phyloP scores from a whole-genome alignment of 2,329 filamentous ascomycete species.

The Sporothrix dimorphospora region DNA sequence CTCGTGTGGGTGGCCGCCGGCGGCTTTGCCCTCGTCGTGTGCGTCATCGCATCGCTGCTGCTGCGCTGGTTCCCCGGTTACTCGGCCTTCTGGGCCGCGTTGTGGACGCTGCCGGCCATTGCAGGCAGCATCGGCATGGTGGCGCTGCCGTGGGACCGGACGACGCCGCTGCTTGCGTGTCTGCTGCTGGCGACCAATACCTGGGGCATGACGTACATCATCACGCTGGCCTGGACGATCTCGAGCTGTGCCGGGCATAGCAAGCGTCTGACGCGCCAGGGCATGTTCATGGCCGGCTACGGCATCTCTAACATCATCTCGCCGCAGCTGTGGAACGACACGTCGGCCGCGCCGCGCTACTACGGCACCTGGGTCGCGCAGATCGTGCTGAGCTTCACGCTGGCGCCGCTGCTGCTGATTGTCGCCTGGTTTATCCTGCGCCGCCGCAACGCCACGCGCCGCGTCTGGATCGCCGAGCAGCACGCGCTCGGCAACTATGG shows the following conservation, averaged over 20 bases:
- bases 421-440: conserved; percentile 42
- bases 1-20: conserved; percentile 45
- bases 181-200: conserved; percentile 40
- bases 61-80: conserved; percentile 41
- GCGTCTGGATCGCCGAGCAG: conserved; percentile 38
- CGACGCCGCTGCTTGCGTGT: conserved; percentile 40
- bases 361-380: conserved; percentile 41
- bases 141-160: conserved; percentile 38
- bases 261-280: conserved; percentile 41
- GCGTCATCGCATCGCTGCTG: conserved; percentile 41
- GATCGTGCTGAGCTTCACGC: conserved; percentile 43
- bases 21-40: conserved; percentile 41
- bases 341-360: conserved; percentile 39
- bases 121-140: conserved; percentile 41
- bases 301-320: conserved; percentile 39
- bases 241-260: conserved; percentile 40
- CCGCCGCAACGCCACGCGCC: conserved; percentile 40
- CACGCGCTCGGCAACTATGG: conserved; percentile 33
- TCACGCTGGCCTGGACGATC: conserved; percentile 45
- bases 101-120: conserved; percentile 42
- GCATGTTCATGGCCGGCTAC: conserved; percentile 40
- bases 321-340: conserved; percentile 39
- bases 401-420: conserved; percentile 42
- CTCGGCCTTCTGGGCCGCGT: conserved; percentile 39
- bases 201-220: conserved; percentile 44